Evolutionary conservation across 139 green algal genomes (phyloP).

Genomic region (Edaphochlamys debaryana): DNA sequence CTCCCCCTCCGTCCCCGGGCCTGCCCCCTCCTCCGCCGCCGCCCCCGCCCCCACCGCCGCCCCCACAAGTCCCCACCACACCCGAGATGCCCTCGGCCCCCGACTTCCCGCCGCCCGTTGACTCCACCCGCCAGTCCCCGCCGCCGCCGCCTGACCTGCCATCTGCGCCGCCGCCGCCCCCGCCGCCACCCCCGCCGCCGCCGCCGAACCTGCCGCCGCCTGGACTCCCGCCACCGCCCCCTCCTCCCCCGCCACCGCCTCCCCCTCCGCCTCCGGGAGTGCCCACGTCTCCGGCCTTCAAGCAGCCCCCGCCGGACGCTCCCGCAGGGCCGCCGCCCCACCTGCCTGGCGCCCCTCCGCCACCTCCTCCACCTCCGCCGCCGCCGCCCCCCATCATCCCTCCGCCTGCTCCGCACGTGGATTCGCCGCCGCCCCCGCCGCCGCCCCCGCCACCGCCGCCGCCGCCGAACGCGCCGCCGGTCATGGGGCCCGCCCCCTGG

Average conservation of each 20-base stretch:
- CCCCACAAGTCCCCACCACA: too few relatives aligned
- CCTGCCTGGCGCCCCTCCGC: background rate
- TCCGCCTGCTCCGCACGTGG: background rate
- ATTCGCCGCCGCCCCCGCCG: background rate
- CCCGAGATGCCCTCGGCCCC: too few relatives aligned
- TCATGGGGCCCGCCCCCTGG: background rate
- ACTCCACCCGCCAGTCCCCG: too few relatives aligned
- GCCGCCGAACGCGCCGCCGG: background rate
- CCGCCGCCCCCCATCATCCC: background rate
- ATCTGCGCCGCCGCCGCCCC: background rate
- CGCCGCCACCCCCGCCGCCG: background rate
- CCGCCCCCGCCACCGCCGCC: constrained; percentile 1
- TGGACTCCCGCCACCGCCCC: background rate
- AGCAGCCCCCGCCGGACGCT: too few relatives aligned
- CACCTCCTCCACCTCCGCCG: constrained; percentile 1
- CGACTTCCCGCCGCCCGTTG: too few relatives aligned
- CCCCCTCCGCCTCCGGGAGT: background rate
- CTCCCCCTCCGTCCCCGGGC: too few relatives aligned
- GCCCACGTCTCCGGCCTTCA: background rate
- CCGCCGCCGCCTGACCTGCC: too few relatives aligned
- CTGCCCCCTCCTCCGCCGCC: too few relatives aligned
- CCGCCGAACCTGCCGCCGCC: background rate
- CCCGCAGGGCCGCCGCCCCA: background rate
- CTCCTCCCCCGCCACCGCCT: background rate
- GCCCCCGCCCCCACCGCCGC: too few relatives aligned